phyloP scores from a whole-genome alignment of 2,329 filamentous ascomycete species.

The Dothidotthia symphoricarpi region DNA sequence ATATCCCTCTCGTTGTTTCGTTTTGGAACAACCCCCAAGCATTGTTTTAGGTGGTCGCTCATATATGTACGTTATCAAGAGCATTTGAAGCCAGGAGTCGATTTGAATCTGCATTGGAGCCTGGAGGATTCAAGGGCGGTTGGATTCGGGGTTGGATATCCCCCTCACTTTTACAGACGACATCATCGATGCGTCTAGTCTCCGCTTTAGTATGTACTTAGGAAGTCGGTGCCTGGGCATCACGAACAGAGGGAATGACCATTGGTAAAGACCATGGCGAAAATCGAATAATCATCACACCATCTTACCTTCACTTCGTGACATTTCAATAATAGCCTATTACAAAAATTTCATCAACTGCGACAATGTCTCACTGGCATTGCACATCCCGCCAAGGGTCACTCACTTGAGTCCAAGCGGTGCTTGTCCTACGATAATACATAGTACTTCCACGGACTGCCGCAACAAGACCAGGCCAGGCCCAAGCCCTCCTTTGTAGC shows the following conservation, averaged over 20 bases:
- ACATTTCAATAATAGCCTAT: constrained; percentile 14
- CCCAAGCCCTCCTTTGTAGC: constrained; percentile 1
- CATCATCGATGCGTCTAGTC: constrained; percentile 14
- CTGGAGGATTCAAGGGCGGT: constrained; percentile 7
- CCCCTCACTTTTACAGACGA: constrained; percentile 21
- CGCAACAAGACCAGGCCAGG: constrained; percentile 5
- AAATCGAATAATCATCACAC: constrained; percentile 9
- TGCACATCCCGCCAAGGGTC: constrained; percentile 2
- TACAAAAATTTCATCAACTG: constrained; percentile 13
- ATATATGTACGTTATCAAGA: constrained; percentile 14
- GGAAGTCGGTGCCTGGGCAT: constrained; percentile 18
- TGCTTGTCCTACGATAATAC: too few relatives aligned
- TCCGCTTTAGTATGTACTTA: constrained; percentile 19
- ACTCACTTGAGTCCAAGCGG: constrained; percentile 4
- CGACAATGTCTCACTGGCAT: constrained; percentile 1
- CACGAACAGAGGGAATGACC: constrained; percentile 21
- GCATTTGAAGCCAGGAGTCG: constrained; percentile 23
- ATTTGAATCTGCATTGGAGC: constrained; percentile 10
- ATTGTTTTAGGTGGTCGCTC: constrained; percentile 2
- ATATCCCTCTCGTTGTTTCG: constrained; percentile 16
- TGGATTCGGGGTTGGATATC: constrained; percentile 19
- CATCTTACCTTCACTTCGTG: constrained; percentile 2
- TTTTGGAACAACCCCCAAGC: constrained; percentile 6
- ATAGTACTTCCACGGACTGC: not conserved
- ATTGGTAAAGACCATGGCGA: constrained; percentile 20